These are phyloP conservation scores for Gracilariopsis chorda DNA, from an alignment of 23 red algal genomes.

Conservation along the genomic window DNA sequence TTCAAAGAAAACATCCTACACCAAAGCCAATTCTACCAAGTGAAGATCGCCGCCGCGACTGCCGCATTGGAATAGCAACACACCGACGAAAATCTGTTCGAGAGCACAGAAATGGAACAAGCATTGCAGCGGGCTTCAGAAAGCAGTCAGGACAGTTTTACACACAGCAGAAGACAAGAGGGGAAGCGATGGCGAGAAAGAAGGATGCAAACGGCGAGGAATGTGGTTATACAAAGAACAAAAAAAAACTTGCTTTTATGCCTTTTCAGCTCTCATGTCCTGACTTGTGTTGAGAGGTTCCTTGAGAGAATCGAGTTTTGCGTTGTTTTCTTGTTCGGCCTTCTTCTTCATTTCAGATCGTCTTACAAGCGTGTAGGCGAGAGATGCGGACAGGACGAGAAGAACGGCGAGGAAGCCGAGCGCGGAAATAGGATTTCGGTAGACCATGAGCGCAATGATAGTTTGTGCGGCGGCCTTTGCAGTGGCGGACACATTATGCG, in stretches of 20 bases:
- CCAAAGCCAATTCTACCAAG: no score
- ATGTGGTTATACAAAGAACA: no score
- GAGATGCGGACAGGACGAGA: constrained; percentile 71
- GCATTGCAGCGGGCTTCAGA: not conserved
- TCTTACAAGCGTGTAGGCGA: constrained; percentile 87
- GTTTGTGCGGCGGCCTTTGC: constrained; percentile 97
- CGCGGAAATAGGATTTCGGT: constrained; percentile 82
- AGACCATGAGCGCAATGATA: constrained; percentile 75
- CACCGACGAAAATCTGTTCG: not conserved
- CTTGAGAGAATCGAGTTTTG: constrained; percentile 9
- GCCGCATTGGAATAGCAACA: no score
- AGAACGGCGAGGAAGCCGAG: constrained; percentile 77
- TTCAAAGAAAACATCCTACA: no score
- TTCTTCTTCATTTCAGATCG: constrained; percentile 86
- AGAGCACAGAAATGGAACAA: not conserved
- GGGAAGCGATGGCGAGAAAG: not conserved
- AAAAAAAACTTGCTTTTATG: not conserved
- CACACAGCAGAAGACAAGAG: not conserved
- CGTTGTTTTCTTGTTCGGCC: constrained; percentile 13
- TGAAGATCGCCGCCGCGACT: no score
- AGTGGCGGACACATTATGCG: constrained; percentile 96
- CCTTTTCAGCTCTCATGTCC: constrained; percentile 23
- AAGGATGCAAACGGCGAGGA: not conserved
- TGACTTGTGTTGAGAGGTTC: constrained; percentile 18
- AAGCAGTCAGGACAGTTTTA: not conserved